Percentiles rank a stretch among this genome's conserved stretches.
These are phyloP conservation scores for Exserohilum turcica DNA, from an alignment of 2,329 filamentous ascomycete genomes.

Conservation along the genomic window DNA sequence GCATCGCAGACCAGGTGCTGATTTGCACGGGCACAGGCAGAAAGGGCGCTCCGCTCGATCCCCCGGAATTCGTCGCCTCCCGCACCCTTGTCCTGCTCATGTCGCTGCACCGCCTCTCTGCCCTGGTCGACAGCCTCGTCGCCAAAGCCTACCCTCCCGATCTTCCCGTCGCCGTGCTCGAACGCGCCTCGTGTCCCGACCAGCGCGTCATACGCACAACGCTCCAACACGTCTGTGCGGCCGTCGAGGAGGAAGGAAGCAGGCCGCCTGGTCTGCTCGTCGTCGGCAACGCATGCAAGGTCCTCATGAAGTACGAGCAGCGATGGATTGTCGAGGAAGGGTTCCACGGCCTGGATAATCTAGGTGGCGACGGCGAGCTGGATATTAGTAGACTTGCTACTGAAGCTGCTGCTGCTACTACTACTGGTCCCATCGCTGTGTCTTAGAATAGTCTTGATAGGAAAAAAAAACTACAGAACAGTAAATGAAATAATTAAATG, in stretches of 20 bases:
- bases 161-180: slow-evolving; percentile 92
- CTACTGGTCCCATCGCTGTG: slow-evolving; percentile 15
- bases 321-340: slow-evolving; percentile 89
- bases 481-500: not conserved
- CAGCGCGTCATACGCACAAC: slow-evolving; percentile 92
- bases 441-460: not conserved
- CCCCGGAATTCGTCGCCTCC: slow-evolving; percentile 75
- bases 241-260: slow-evolving; percentile 87
- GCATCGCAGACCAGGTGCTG: slow-evolving; percentile 88
- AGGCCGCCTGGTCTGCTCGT: slow-evolving; percentile 87
- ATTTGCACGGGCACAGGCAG: slow-evolving; percentile 96
- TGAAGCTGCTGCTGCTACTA: slow-evolving; percentile 16
- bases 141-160: slow-evolving; percentile 66
- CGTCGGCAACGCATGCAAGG: slow-evolving; percentile 81
- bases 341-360: slow-evolving; percentile 70
- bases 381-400: slow-evolving; percentile 23
- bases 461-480: no score
- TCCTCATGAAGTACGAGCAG: slow-evolving; percentile 66
- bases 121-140: slow-evolving; percentile 70
- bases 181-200: slow-evolving; percentile 91
- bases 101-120: slow-evolving; percentile 83
- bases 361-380: slow-evolving; percentile 30
- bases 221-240: slow-evolving; percentile 75
- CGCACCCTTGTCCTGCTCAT: slow-evolving; percentile 93
- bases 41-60: slow-evolving; percentile 81